Conservation (phyloP, 2,329 filamentous ascomycete species). For the Neofusicoccum umdonicola region DNA sequence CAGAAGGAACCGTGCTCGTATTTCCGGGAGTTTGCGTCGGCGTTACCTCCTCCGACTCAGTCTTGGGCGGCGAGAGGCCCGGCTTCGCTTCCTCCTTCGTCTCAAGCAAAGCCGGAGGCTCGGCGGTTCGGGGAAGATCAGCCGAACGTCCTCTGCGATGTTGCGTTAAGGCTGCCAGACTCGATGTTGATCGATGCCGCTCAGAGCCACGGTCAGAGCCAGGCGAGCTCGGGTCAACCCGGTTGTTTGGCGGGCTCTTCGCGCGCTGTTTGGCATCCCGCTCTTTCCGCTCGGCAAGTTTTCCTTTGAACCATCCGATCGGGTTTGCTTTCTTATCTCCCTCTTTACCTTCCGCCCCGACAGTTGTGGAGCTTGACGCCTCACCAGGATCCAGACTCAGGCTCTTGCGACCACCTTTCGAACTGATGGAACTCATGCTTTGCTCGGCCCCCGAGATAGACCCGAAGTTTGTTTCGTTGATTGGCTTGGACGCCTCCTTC, state of each 20-base stretch:
- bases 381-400: slow-evolving; percentile 7
- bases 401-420: slow-evolving; percentile 13
- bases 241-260: slow-evolving; percentile 47
- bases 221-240: background rate
- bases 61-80: slow-evolving; percentile 9
- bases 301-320: slow-evolving; percentile 64
- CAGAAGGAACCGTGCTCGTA: background rate
- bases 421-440: slow-evolving; percentile 39
- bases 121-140: background rate
- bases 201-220: background rate
- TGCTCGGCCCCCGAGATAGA: slow-evolving; percentile 37
- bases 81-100: slow-evolving; percentile 1
- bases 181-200: slow-evolving; percentile 13
- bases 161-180: slow-evolving; percentile 6
- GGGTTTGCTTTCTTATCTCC: slow-evolving; percentile 56
- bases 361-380: slow-evolving; percentile 24
- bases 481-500: slow-evolving; percentile 31
- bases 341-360: slow-evolving; percentile 35
- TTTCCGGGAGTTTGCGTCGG: slow-evolving; percentile 3
- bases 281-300: slow-evolving; percentile 59
- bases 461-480: slow-evolving; percentile 35
- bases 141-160: slow-evolving; percentile 15
- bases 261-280: slow-evolving; percentile 53
- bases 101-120: background rate
- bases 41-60: background rate